These are phyloP conservation scores for Kalaharituber pfeilii DNA, from an alignment of 2,329 filamentous ascomycete genomes.

Conservation along the genomic window DNA sequence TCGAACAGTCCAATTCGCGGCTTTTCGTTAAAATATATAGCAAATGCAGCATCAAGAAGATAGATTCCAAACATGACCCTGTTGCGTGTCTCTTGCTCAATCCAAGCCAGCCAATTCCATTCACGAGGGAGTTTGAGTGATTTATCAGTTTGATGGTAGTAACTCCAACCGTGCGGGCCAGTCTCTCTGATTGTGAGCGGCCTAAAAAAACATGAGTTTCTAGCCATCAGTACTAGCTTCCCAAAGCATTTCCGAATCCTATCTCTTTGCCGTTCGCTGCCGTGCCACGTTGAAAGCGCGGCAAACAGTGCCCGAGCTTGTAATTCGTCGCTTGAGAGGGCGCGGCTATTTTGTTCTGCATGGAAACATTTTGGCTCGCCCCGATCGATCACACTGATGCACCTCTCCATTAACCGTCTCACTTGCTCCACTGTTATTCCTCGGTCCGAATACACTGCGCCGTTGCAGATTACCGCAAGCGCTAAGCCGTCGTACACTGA, in stretches of 20 bases:
- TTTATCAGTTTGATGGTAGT: constrained; percentile 13
- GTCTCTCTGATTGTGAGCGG: constrained; percentile 28
- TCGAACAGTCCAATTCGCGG: constrained; percentile 47
- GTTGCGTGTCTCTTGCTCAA: constrained; percentile 52
- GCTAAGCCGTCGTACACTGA: constrained; percentile 50
- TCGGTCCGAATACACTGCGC: constrained; percentile 54
- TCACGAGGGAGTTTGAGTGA: background rate
- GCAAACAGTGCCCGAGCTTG: constrained; percentile 48
- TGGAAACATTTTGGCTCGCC: constrained; percentile 7
- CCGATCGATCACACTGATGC: constrained; percentile 21
- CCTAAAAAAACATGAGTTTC: constrained; percentile 39
- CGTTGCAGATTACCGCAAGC: constrained; percentile 53
- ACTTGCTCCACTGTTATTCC: constrained; percentile 40
- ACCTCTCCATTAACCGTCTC: constrained; percentile 46
- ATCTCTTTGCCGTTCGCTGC: constrained; percentile 46
- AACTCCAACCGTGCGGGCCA: constrained; percentile 6
- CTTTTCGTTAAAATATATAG: constrained; percentile 53
- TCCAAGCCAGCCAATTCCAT: constrained; percentile 44
- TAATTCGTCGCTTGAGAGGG: constrained; percentile 37
- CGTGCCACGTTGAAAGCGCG: constrained; percentile 51
- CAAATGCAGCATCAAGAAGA: constrained; percentile 45
- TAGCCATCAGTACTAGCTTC: constrained; percentile 39
- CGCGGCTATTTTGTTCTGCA: background rate
- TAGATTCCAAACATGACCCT: constrained; percentile 49
- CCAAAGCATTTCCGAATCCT: constrained; percentile 43